These are phyloP conservation scores for Verticillium tricorpus DNA, from an alignment of 2,329 filamentous ascomycete species.

Conservation along the genomic window DNA sequence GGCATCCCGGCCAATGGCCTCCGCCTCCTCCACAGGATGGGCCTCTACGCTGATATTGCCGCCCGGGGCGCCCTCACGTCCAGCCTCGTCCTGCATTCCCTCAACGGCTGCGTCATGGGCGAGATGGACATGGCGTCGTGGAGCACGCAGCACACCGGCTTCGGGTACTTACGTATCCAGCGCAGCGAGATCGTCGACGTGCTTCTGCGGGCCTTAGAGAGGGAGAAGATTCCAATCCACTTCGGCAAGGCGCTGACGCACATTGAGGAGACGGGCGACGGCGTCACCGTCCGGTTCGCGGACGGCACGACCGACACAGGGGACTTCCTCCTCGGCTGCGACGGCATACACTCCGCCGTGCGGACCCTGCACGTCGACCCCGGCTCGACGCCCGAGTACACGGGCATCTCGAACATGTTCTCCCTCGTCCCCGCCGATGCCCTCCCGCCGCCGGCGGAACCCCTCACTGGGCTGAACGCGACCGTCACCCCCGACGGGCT, in stretches of 20 bases:
- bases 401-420: constrained; percentile 21
- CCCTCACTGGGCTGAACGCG: constrained; percentile 18
- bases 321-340: constrained; percentile 31
- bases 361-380: constrained; percentile 22
- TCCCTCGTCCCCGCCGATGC: constrained; percentile 16
- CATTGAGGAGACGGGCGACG: neutral
- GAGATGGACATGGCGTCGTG: constrained; percentile 5
- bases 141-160: constrained; percentile 6
- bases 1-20: constrained; percentile 8
- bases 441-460: constrained; percentile 1
- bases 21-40: constrained; percentile 3
- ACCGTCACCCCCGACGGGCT: constrained; percentile 24
- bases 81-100: constrained; percentile 1
- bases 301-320: constrained; percentile 33
- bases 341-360: constrained; percentile 33
- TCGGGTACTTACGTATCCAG: constrained; percentile 4
- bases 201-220: neutral
- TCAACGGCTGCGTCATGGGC: constrained; percentile 3
- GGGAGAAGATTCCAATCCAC: constrained; percentile 2
- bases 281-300: constrained; percentile 24
- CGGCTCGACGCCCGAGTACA: constrained; percentile 22
- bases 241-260: neutral
- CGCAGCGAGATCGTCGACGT: constrained; percentile 5
- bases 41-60: neutral
- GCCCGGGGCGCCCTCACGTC: constrained; percentile 5